Evolutionary conservation across 1,284 basidiomycete genomes (phyloP).

Genomic region (Ustilago shanxiensis): DNA sequence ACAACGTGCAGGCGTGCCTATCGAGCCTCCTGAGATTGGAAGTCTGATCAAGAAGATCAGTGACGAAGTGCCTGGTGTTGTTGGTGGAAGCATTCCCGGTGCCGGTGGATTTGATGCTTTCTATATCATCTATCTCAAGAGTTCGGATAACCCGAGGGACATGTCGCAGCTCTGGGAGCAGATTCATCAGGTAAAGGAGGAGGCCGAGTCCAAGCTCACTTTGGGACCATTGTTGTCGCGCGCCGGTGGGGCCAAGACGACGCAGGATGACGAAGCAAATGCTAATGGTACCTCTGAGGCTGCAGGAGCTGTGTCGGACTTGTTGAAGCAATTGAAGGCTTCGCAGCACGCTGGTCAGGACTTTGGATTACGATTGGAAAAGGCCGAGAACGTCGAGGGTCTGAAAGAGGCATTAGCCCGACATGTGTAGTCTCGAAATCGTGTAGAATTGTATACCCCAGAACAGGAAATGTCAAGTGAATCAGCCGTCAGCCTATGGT

Average conservation of each 20-base stretch:
- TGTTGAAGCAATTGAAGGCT: constrained; percentile 72
- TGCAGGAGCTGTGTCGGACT: constrained; percentile 26
- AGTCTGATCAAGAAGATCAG: constrained; percentile 85
- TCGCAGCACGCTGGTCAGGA: constrained; percentile 65
- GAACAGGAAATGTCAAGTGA: neutral
- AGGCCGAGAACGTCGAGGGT: constrained; percentile 76
- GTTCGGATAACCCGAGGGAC: constrained; percentile 12
- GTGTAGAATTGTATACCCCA: constrained; percentile 12
- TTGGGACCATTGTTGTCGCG: constrained; percentile 43
- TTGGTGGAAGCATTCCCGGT: constrained; percentile 95
- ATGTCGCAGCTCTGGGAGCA: constrained; percentile 48
- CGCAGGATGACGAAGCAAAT: neutral
- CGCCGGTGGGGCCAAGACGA: constrained; percentile 36
- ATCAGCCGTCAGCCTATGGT: neutral
- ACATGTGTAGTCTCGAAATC: neutral
- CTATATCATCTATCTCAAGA: constrained; percentile 78
- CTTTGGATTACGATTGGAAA: constrained; percentile 79
- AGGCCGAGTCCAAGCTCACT: constrained; percentile 35
- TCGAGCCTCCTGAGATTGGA: constrained; percentile 92
- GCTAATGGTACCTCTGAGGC: neutral
- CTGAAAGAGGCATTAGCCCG: constrained; percentile 72
- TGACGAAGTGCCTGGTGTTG: constrained; percentile 79
- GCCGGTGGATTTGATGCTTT: constrained; percentile 98
- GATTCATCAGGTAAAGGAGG: constrained; percentile 40
- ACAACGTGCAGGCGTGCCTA: constrained; percentile 81